phyloP scores from a whole-genome alignment of 441 rosid genomes.

The Populus trichocarpa region DNA sequence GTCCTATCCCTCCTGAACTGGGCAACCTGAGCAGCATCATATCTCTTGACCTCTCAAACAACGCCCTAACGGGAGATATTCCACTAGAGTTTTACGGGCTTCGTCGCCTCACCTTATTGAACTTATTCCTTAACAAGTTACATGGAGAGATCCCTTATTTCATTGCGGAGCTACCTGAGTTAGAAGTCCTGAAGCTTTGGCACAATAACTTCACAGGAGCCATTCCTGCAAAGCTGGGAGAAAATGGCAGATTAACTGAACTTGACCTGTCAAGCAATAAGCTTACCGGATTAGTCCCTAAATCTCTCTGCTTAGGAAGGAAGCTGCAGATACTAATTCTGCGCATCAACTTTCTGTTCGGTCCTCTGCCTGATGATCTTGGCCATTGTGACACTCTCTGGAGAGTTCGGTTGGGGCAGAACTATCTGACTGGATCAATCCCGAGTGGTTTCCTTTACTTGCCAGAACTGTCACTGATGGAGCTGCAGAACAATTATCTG shows the following conservation, averaged over 20 bases:
- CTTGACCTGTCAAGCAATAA: slow-evolving; percentile 83
- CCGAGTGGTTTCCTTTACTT: slow-evolving; percentile 69
- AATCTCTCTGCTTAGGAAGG: slow-evolving; percentile 58
- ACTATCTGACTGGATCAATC: slow-evolving; percentile 63
- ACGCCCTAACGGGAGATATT: slow-evolving; percentile 64
- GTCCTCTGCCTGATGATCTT: slow-evolving; percentile 71
- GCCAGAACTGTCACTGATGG: slow-evolving; percentile 62
- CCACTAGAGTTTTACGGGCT: slow-evolving; percentile 59
- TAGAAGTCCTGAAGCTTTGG: slow-evolving; percentile 67
- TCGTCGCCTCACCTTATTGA: slow-evolving; percentile 47
- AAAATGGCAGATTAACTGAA: slow-evolving; percentile 53
- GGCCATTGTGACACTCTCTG: slow-evolving; percentile 55
- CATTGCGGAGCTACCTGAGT: slow-evolving; percentile 50
- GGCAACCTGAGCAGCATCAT: slow-evolving; percentile 66
- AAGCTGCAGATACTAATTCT: slow-evolving; percentile 57
- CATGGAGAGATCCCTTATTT: slow-evolving; percentile 77
- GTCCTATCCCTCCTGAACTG: slow-evolving; percentile 51
- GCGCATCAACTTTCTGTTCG: slow-evolving; percentile 74
- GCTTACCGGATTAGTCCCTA: slow-evolving; percentile 80
- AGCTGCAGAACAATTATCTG: slow-evolving; percentile 69
- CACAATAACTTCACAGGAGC: slow-evolving; percentile 74
- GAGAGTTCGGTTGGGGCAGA: slow-evolving; percentile 70
- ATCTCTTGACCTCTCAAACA: slow-evolving; percentile 74
- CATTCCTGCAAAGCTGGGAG: slow-evolving; percentile 72
- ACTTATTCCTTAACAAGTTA: slow-evolving; percentile 62